phyloP scores from a whole-genome alignment of 2,329 filamentous ascomycete species.

The Akanthomyces muscarius region DNA sequence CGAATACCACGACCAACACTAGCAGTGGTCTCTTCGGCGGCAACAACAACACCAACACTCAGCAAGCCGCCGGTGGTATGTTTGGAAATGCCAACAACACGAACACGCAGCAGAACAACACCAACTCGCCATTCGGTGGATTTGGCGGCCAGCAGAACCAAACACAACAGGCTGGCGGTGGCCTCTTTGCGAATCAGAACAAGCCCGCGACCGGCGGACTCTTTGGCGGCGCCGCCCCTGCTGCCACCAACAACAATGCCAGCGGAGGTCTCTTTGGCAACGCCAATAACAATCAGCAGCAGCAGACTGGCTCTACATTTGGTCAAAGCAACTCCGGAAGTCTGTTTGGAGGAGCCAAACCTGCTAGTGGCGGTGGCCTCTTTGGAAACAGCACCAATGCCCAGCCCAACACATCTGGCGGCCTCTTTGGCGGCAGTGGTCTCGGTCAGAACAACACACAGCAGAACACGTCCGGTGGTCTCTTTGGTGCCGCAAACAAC shows the following conservation, averaged over 20 bases:
- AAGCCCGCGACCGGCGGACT: constrained; percentile 32
- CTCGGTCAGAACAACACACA: constrained; percentile 30
- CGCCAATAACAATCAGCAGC: constrained; percentile 25
- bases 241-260: constrained; percentile 28
- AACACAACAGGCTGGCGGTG: constrained; percentile 32
- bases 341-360: constrained; percentile 38
- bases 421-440: constrained; percentile 43
- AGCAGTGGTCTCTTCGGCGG: constrained; percentile 34
- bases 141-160: constrained; percentile 36
- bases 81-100: constrained; percentile 36
- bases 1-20: constrained; percentile 19
- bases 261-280: constrained; percentile 36
- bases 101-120: constrained; percentile 26
- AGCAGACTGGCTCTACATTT: constrained; percentile 14
- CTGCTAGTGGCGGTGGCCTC: constrained; percentile 34
- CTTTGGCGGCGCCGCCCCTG: constrained; percentile 25
- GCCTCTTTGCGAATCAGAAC: constrained; percentile 41
- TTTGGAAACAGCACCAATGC: constrained; percentile 36
- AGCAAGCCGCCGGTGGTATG: constrained; percentile 24
- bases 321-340: constrained; percentile 28
- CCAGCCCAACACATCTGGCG: constrained; percentile 34
- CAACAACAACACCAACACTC: constrained; percentile 1
- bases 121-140: constrained; percentile 25
- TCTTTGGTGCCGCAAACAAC: constrained; percentile 45
- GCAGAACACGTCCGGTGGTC: constrained; percentile 38